Percentiles rank a stretch among this genome's conserved stretches.
phyloP scores from a whole-genome alignment of 164 flowering plant species.

The Akebia trifoliata region DNA sequence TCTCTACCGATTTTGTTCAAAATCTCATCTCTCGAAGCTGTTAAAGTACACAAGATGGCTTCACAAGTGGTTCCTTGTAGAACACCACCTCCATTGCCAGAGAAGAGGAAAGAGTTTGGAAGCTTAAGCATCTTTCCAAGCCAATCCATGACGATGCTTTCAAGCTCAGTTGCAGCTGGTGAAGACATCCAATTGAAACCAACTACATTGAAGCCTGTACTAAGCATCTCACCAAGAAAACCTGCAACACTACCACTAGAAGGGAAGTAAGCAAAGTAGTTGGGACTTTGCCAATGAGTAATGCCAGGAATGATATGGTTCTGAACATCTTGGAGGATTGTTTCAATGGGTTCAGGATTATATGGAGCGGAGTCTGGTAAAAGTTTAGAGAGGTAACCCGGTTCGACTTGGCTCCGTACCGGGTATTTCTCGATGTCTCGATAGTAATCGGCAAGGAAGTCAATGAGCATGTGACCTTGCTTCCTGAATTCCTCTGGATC shows the following conservation, averaged over 20 bases:
- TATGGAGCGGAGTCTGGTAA: constrained; percentile 43
- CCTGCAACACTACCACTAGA: constrained; percentile 43
- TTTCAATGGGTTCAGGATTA: constrained; percentile 40
- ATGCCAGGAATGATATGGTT: constrained; percentile 50
- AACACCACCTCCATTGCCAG: constrained; percentile 59
- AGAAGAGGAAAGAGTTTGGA: constrained; percentile 37
- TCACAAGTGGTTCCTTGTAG: constrained; percentile 52
- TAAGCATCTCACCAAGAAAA: constrained; percentile 53
- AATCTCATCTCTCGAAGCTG: constrained; percentile 32
- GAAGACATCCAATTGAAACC: constrained; percentile 68
- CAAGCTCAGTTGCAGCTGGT: constrained; percentile 59
- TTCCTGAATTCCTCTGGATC: constrained; percentile 55
- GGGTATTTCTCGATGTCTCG: constrained; percentile 42
- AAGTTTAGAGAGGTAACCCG: constrained; percentile 43
- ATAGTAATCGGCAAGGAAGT: constrained; percentile 61
- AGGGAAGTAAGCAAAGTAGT: constrained; percentile 51
- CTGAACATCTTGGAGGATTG: constrained; percentile 40
- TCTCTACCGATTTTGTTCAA: constrained; percentile 30
- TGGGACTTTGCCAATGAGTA: constrained; percentile 68
- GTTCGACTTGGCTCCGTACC: constrained; percentile 57
- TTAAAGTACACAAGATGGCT: constrained; percentile 38
- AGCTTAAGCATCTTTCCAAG: no score
- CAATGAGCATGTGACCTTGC: constrained; percentile 49
- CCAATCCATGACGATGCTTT: constrained; percentile 48
- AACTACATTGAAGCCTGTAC: constrained; percentile 48